Conservation (phyloP, 106 monocot genomes). For the Dendrobium catenatum region DNA sequence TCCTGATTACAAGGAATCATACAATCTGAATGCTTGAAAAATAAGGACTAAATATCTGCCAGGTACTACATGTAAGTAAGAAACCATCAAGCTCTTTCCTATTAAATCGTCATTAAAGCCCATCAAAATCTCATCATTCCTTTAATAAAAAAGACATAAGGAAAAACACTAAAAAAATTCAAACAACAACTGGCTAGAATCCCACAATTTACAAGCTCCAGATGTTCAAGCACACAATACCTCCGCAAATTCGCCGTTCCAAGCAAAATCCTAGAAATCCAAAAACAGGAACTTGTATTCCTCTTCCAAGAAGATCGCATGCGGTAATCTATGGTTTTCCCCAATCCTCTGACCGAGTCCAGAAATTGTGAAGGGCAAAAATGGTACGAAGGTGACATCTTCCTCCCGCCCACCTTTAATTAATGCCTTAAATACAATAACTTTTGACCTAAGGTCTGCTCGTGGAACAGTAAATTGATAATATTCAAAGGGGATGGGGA, state of each 20-base stretch:
- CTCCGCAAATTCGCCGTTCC: conserved; percentile 1
- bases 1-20: neutral
- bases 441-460: neutral
- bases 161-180: neutral
- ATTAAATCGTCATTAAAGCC: neutral
- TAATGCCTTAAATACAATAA: neutral
- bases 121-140: neutral
- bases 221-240: neutral
- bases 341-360: conserved; percentile 2
- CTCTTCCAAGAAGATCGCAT: neutral
- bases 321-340: neutral
- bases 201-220: neutral
- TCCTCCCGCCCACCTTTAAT: neutral
- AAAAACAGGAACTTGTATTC: neutral
- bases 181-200: too few relatives aligned
- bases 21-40: neutral
- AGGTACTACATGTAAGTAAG: neutral
- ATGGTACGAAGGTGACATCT: neutral
- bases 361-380: neutral
- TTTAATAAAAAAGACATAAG: neutral
- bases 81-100: neutral
- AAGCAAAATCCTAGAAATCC: conserved; percentile 6
- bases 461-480: neutral
- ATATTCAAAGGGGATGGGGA: neutral
- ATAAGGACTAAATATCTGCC: neutral